Evolutionary conservation across 805 yeast species (phyloP).

Genomic region (Candida loeiensis): DNA sequence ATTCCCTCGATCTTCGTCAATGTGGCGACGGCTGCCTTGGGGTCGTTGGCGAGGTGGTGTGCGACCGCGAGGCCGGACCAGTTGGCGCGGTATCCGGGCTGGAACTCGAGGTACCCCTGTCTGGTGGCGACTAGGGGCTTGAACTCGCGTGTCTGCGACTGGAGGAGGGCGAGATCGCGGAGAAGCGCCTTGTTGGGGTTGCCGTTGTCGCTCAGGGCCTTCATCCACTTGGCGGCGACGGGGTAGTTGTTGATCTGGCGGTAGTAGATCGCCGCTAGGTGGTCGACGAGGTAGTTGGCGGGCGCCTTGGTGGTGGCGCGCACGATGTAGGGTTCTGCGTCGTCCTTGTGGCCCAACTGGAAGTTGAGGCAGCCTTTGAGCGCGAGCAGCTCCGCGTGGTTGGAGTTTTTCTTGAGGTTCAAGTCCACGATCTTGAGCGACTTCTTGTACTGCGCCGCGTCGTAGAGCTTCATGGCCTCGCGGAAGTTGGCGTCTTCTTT

Average conservation of each 20-base stretch:
- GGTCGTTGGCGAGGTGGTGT: slow-evolving; percentile 69
- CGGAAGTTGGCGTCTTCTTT: slow-evolving; percentile 77
- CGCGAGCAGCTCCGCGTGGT: slow-evolving; percentile 77
- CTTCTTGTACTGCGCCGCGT: slow-evolving; percentile 81
- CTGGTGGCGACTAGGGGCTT: slow-evolving; percentile 61
- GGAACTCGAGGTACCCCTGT: slow-evolving; percentile 62
- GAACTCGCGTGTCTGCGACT: slow-evolving; percentile 76
- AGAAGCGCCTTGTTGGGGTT: slow-evolving; percentile 74
- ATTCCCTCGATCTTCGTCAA: slow-evolving; percentile 72
- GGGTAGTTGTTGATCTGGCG: slow-evolving; percentile 64
- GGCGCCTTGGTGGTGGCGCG: slow-evolving; percentile 55
- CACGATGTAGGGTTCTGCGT: slow-evolving; percentile 58
- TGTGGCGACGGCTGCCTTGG: slow-evolving; percentile 64
- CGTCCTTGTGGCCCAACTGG: slow-evolving; percentile 55
- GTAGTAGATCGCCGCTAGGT: slow-evolving; percentile 81
- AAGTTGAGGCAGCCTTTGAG: slow-evolving; percentile 73
- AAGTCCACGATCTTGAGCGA: slow-evolving; percentile 73
- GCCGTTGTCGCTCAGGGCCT: slow-evolving; percentile 71
- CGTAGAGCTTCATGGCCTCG: slow-evolving; percentile 80
- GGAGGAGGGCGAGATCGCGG: slow-evolving; percentile 77
- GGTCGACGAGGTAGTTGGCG: slow-evolving; percentile 70
- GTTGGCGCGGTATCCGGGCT: slow-evolving; percentile 80
- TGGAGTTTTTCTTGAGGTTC: slow-evolving; percentile 69
- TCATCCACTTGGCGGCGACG: slow-evolving; percentile 77
- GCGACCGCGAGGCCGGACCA: slow-evolving; percentile 91